A percentile compares a stretch with the other conserved stretches of the same genome.
phyloP scores from a whole-genome alignment of 2,329 filamentous ascomycete genomes.

The Botrytis paeoniae region DNA sequence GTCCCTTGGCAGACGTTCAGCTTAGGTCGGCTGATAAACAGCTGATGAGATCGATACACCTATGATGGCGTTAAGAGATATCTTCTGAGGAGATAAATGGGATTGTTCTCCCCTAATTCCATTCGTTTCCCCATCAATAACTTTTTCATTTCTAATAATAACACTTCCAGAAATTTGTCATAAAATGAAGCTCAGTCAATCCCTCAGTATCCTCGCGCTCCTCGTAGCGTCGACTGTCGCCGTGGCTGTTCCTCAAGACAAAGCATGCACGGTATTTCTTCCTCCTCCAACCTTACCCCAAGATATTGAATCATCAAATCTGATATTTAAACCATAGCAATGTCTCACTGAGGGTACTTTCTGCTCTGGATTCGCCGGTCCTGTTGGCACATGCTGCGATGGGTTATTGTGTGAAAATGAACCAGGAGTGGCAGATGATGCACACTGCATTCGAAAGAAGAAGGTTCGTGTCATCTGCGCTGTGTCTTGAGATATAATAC shows the following conservation, averaged over 20 bases:
- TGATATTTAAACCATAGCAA: not conserved
- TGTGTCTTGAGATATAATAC: not conserved
- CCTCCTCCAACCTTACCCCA: not conserved
- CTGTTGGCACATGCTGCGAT: constrained; percentile 12
- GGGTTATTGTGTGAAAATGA: not conserved
- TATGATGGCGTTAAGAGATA: not conserved
- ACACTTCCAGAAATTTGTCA: not conserved
- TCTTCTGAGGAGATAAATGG: not conserved
- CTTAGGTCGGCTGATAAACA: constrained; percentile 8
- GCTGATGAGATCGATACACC: constrained; percentile 1
- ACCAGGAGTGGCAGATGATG: constrained; percentile 10
- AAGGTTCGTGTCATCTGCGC: not conserved
- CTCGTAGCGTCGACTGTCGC: not conserved
- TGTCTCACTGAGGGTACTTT: not conserved
- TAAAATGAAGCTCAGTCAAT: constrained; percentile 18
- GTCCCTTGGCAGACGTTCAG: constrained; percentile 12
- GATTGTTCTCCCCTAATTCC: not conserved
- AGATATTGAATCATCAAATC: not conserved
- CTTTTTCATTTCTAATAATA: not conserved
- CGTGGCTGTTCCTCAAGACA: not conserved
- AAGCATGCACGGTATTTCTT: not conserved
- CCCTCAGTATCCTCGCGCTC: not conserved
- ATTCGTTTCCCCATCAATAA: not conserved
- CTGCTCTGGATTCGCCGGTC: constrained; percentile 6
- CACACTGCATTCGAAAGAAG: constrained; percentile 11